Evolutionary conservation across 345 rosid genomes (phyloP).

Genomic region (Nasturtium officinale): DNA sequence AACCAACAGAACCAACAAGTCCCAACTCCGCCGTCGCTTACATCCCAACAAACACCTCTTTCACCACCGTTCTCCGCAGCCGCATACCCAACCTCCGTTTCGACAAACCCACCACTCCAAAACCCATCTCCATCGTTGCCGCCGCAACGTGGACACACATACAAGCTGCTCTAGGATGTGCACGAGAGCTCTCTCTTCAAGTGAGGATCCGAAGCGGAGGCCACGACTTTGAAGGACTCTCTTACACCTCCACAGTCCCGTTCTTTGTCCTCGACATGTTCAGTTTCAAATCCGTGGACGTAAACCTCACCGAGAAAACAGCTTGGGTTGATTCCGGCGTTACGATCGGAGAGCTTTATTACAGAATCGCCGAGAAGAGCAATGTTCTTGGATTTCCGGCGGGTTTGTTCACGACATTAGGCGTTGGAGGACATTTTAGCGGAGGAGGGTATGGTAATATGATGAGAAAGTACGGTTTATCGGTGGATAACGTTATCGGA

Average conservation of each 20-base stretch:
- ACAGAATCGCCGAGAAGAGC: constrained; percentile 44
- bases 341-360: constrained; percentile 47
- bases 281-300: constrained; percentile 33
- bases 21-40: constrained; percentile 23
- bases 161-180: constrained; percentile 44
- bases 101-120: constrained; percentile 45
- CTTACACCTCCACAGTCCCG: constrained; percentile 49
- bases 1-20: constrained; percentile 14
- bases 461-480: constrained; percentile 58
- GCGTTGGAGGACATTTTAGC: constrained; percentile 58
- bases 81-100: constrained; percentile 51
- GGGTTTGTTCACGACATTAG: constrained; percentile 47
- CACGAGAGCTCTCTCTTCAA: constrained; percentile 42
- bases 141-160: constrained; percentile 42
- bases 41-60: constrained; percentile 43
- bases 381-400: constrained; percentile 50
- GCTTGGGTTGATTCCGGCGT: constrained; percentile 52
- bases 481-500: constrained; percentile 56
- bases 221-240: constrained; percentile 56
- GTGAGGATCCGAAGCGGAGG: constrained; percentile 55
- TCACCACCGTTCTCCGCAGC: constrained; percentile 36
- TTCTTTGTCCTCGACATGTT: constrained; percentile 49
- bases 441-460: constrained; percentile 8
- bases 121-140: constrained; percentile 46
- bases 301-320: constrained; percentile 34